Conservation (phyloP, 805 yeast genomes). For the Teunomyces atbi region DNA sequence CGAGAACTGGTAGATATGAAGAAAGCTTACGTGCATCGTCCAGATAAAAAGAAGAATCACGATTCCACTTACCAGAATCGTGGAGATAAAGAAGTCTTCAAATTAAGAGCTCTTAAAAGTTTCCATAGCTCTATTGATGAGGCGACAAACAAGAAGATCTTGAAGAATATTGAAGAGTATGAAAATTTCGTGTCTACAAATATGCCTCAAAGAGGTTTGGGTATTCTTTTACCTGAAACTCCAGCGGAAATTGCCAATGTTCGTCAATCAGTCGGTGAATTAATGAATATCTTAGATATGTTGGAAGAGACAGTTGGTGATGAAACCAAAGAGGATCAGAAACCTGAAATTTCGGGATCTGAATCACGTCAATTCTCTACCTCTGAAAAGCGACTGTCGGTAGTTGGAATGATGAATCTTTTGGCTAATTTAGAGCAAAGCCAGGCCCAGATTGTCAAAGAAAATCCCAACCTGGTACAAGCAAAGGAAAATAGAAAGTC, state of each 20-base stretch:
- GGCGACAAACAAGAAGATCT: conserved; percentile 13
- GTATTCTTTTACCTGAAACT: neutral
- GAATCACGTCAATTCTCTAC: neutral
- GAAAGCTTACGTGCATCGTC: conserved; percentile 17
- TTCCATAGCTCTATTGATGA: conserved; percentile 25
- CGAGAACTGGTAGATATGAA: conserved; percentile 7
- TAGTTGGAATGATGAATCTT: conserved; percentile 14
- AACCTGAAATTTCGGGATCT: neutral
- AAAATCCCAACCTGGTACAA: conserved; percentile 8
- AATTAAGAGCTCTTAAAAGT: conserved; percentile 14
- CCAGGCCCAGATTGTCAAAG: conserved; percentile 9
- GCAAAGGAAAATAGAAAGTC: conserved; percentile 25
- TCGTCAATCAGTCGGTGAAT: conserved; percentile 25
- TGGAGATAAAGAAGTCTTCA: conserved; percentile 8
- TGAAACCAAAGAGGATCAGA: neutral
- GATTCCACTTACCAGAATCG: neutral
- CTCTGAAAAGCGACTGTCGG: conserved; percentile 11
- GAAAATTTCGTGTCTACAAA: conserved; percentile 11
- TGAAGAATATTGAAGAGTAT: conserved; percentile 13
- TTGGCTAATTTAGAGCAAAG: conserved; percentile 12
- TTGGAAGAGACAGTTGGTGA: neutral
- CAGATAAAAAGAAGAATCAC: neutral
- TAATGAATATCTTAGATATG: conserved; percentile 26
- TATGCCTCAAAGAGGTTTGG: neutral
- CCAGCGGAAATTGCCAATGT: conserved; percentile 2